Base-by-base conservation (phyloP, 257 asterid genomes). In the Ballota nigra region DNA sequence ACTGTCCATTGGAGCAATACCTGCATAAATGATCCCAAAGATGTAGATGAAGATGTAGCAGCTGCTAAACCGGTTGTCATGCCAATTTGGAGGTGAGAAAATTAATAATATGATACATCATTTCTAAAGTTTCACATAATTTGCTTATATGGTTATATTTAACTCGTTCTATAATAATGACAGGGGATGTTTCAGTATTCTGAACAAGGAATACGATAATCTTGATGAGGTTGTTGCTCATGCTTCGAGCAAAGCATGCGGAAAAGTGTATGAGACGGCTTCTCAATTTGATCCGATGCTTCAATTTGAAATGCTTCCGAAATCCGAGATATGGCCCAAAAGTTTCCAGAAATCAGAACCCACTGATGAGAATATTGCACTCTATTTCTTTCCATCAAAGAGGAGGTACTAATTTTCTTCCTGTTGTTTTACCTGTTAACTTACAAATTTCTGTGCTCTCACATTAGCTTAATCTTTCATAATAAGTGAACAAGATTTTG, bases 11-110 rank as follows among this genome's bases (percentile, higher is more conserved):
- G 40, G 22, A 62, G 24, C 34, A 47, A 23, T 70, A 38, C 19
- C 52, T 67, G 22, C 18, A 36, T 6, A 22, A 77, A 63, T 58
- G 60, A 69, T 74, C 79, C 33, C 12, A 20, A 55, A 36, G 43
- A 36, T 7, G 43, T 36, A 19, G 75, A 60, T 72, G 77, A 68
- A 26, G 65, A 7, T 70, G 28, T 55, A 67, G 26, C 20, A n/a
- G 36, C 68, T 41, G 78, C 86, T 9, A 70, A 71, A 67, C 97
- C 97, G 49, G 56, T 72, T 26, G 23, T 63, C 49, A 40, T 45
- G 61, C 88, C 88, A 23, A 73, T 91, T 80, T 91, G 97, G 97
- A 87, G 88, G 97, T 87, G 56, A 85, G 82, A 53, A 81, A 75
- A 59, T 49, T 79, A 60, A 60, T 57, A 5, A 5, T 63, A 16